phyloP scores from a whole-genome alignment of 805 yeast genomes.

The Geotrichum ghanense region DNA sequence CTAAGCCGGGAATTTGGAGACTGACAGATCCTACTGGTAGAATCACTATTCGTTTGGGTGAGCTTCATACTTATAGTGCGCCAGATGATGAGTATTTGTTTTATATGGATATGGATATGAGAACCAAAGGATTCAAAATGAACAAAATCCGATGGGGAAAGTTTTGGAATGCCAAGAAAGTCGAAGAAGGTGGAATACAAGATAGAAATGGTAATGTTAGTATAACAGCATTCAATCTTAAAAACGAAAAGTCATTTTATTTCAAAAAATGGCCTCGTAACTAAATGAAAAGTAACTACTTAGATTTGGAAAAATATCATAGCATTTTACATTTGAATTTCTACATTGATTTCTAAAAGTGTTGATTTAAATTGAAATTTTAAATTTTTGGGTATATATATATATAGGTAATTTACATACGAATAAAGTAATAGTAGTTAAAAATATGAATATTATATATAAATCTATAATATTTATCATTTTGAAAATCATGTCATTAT shows the following conservation, averaged over 20 bases:
- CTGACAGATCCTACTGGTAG: constrained; percentile 36
- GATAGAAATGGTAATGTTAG: neutral
- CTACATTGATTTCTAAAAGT: too few species aligned
- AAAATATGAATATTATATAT: too few species aligned
- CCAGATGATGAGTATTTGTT: constrained; percentile 50
- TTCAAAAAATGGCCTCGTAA: constrained; percentile 37
- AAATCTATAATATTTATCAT: too few species aligned
- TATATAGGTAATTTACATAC: too few species aligned
- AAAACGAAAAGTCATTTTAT: constrained; percentile 68
- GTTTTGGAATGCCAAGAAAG: constrained; percentile 47
- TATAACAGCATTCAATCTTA: constrained; percentile 35
- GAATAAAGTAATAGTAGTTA: too few species aligned
- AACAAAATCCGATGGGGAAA: constrained; percentile 63
- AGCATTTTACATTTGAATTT: too few species aligned
- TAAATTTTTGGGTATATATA: too few species aligned
- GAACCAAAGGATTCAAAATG: constrained; percentile 46
- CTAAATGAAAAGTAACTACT: too few species aligned
- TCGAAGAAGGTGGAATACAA: constrained; percentile 33
- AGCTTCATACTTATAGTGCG: constrained; percentile 32
- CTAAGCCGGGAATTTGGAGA: constrained; percentile 46
- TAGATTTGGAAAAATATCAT: too few species aligned
- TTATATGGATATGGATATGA: constrained; percentile 50
- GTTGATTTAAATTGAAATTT: too few species aligned
- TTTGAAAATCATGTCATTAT: too few species aligned
- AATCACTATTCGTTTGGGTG: constrained; percentile 36